Conservation (phyloP, 257 asterid species). For the Primulina huaijiensis region DNA sequence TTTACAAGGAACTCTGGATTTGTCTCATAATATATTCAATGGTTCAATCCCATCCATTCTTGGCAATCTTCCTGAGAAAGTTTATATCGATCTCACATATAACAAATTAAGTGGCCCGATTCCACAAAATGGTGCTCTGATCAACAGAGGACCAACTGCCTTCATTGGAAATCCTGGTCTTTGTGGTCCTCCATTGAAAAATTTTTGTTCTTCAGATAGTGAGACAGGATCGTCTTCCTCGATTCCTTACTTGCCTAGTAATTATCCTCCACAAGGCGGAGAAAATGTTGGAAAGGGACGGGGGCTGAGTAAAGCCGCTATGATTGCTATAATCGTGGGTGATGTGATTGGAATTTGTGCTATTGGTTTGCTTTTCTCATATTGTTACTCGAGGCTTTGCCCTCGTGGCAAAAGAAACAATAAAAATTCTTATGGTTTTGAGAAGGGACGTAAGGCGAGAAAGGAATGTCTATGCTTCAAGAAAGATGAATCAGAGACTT, state of each 20-base stretch:
- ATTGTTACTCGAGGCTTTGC: conserved; percentile 60
- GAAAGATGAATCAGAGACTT: conserved; percentile 75
- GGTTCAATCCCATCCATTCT: conserved; percentile 76
- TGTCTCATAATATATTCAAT: conserved; percentile 65
- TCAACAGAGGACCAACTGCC: conserved; percentile 92
- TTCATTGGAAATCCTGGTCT: conserved; percentile 79
- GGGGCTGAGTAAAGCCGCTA: conserved; percentile 57
- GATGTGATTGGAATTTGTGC: conserved; percentile 76
- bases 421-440: conserved; percentile 44
- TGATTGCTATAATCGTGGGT: conserved; percentile 59
- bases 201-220: conserved; percentile 49
- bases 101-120: conserved; percentile 76
- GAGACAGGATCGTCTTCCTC: conserved; percentile 54
- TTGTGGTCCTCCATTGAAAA: conserved; percentile 86
- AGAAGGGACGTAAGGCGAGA: conserved; percentile 49
- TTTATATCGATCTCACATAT: conserved; percentile 74
- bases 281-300: conserved; percentile 25
- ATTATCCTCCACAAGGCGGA: conserved; percentile 42
- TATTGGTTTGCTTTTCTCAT: conserved; percentile 67
- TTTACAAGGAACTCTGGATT: conserved; percentile 71
- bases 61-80: conserved; percentile 85
- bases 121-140: conserved; percentile 83
- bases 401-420: conserved; percentile 44
- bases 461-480: conserved; percentile 71
- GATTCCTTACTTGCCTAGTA: conserved; percentile 59